phyloP scores from a whole-genome alignment of 2,329 filamentous ascomycete genomes.

The Diaporthe sp. region DNA sequence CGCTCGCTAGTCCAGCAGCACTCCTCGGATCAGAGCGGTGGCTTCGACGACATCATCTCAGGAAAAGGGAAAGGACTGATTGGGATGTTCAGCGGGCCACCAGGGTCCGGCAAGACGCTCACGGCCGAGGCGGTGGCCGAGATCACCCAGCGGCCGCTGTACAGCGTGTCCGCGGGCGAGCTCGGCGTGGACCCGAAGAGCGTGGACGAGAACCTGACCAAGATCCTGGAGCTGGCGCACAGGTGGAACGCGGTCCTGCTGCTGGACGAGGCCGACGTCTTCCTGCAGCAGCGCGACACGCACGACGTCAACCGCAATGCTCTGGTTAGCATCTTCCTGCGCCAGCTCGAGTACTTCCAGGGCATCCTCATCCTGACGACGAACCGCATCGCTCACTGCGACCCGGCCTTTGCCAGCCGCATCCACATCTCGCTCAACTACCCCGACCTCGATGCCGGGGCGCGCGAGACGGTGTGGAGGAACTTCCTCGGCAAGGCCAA shows the following conservation, averaged over 20 bases:
- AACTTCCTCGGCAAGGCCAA: neutral
- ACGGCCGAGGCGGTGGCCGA: slow-evolving; percentile 53
- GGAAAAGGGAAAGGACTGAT: slow-evolving; percentile 51
- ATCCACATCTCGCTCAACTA: too few relatives aligned
- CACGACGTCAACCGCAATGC: slow-evolving; percentile 55
- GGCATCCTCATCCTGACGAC: slow-evolving; percentile 55
- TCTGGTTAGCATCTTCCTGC: slow-evolving; percentile 52
- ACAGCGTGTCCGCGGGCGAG: slow-evolving; percentile 54
- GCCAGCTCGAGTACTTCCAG: slow-evolving; percentile 52
- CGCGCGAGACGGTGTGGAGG: too few relatives aligned
- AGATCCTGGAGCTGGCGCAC: slow-evolving; percentile 51
- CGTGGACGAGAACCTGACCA: slow-evolving; percentile 51
- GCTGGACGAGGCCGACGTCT: slow-evolving; percentile 59
- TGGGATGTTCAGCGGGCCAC: slow-evolving; percentile 49
- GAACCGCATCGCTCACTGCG: slow-evolving; percentile 42
- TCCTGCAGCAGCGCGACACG: slow-evolving; percentile 52
- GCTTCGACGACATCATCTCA: slow-evolving; percentile 40
- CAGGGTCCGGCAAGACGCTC: slow-evolving; percentile 51
- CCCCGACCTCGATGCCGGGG: too few relatives aligned
- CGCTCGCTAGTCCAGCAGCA: neutral
- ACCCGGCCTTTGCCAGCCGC: too few relatives aligned
- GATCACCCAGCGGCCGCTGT: slow-evolving; percentile 53
- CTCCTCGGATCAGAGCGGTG: neutral
- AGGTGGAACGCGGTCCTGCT: slow-evolving; percentile 59
- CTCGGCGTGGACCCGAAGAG: slow-evolving; percentile 51